Percentiles rank a stretch among this genome's conserved stretches.
These are phyloP conservation scores for Coemansia sp. DNA, from an alignment of 192 early-diverging fungal genomes.

Conservation along the genomic window DNA sequence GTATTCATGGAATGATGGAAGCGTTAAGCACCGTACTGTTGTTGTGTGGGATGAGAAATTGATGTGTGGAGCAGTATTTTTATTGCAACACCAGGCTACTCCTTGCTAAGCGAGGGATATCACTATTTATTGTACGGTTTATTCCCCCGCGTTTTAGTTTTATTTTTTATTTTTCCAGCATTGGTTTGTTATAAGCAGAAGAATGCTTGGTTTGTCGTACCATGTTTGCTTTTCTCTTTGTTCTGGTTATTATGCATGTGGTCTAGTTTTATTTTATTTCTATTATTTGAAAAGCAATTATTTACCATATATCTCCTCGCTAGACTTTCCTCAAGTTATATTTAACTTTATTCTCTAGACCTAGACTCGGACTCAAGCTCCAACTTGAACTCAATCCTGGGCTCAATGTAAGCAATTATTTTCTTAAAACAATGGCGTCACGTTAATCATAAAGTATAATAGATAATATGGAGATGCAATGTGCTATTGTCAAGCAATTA, in stretches of 20 bases:
- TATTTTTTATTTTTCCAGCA: neutral
- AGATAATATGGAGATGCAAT: neutral
- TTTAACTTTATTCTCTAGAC: neutral
- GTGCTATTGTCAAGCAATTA: neutral
- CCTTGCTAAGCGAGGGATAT: neutral
- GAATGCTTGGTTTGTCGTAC: neutral
- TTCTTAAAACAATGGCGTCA: neutral
- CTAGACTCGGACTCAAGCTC: no score
- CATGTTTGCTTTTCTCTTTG: neutral
- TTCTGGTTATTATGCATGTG: neutral
- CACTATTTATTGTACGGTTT: neutral
- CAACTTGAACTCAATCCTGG: neutral
- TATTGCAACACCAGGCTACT: neutral
- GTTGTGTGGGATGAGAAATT: conserved; percentile 2
- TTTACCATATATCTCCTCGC: neutral
- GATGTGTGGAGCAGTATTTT: conserved; percentile 5
- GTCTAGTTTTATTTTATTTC: neutral
- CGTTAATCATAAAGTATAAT: neutral
- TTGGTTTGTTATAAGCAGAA: neutral
- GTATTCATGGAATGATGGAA: neutral
- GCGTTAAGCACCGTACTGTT: neutral
- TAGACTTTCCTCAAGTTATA: neutral
- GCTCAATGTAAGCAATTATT: neutral
- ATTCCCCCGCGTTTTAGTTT: neutral
- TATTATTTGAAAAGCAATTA: neutral